phyloP scores from a whole-genome alignment of 2,329 filamentous ascomycete genomes.

The Epichloe baconii region DNA sequence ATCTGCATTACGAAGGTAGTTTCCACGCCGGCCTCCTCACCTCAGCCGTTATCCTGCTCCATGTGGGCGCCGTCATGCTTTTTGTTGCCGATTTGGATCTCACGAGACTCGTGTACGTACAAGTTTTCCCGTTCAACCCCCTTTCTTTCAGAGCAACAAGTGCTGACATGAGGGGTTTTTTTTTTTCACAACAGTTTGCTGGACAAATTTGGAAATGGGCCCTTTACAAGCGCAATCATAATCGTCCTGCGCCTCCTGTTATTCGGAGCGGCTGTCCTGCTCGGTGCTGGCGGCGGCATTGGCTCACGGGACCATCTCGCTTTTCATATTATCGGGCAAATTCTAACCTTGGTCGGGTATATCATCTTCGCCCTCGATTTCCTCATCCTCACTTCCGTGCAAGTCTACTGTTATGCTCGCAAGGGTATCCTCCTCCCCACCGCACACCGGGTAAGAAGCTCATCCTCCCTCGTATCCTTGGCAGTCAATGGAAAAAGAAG shows the following conservation, averaged over 20 bases:
- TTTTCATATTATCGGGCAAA: conserved; percentile 4
- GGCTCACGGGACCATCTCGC: conserved; percentile 3
- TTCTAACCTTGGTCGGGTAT: conserved; percentile 12
- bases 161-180: neutral
- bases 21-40: conserved; percentile 11
- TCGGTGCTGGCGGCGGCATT: conserved; percentile 11
- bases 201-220: conserved; percentile 12
- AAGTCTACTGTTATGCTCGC: conserved; percentile 8
- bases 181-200: conserved; percentile 5
- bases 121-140: no score
- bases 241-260: conserved; percentile 8
- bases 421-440: conserved; percentile 7
- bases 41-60: conserved; percentile 15
- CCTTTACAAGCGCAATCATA: conserved; percentile 8
- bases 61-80: conserved; percentile 17
- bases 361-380: conserved; percentile 11
- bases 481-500: no score
- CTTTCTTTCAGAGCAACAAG: no score
- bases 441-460: conserved; percentile 8
- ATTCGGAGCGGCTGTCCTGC: conserved; percentile 8
- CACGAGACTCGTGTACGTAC: conserved; percentile 14
- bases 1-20: neutral
- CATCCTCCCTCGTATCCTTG: no score
- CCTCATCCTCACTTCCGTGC: conserved; percentile 7
- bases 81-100: conserved; percentile 14